A percentile compares a stretch with the other conserved stretches of the same genome.
Evolutionary conservation across 2,329 filamentous ascomycete genomes (phyloP).

Genomic region (Ophiostoma piceae): DNA sequence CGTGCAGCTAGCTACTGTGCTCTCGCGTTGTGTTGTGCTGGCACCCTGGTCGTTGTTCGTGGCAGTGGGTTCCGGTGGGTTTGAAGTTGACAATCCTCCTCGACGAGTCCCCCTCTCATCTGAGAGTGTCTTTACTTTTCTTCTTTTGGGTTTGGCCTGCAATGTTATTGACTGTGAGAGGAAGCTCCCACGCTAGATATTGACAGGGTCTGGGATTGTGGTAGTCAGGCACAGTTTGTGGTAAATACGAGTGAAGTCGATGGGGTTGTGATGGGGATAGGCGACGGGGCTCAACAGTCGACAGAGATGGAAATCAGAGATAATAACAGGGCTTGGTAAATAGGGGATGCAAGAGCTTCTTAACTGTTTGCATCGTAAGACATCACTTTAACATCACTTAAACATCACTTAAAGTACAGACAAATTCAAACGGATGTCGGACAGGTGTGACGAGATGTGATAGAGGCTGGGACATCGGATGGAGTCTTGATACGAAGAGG

Average conservation of each 20-base stretch:
- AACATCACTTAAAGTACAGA: neutral
- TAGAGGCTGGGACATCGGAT: neutral
- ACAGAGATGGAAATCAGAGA: neutral
- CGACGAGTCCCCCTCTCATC: neutral
- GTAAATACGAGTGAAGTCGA: neutral
- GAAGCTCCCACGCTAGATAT: conserved; percentile 7
- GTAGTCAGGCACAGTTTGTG: neutral
- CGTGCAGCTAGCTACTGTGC: neutral
- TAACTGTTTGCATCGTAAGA: too few relatives aligned
- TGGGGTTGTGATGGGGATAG: neutral
- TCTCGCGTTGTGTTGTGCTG: conserved; percentile 11
- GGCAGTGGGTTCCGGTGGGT: conserved; percentile 9
- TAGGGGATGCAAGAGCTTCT: neutral
- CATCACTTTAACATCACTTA: neutral
- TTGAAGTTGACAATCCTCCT: conserved; percentile 4
- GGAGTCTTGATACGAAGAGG: neutral
- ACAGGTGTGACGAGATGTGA: neutral
- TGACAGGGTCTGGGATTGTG: neutral
- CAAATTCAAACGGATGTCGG: neutral
- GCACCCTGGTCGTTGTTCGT: conserved; percentile 11
- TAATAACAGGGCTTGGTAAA: neutral
- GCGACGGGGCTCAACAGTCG: neutral
- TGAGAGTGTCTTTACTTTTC: neutral
- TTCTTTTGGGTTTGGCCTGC: neutral
- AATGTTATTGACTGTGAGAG: neutral